phyloP scores from a whole-genome alignment of 805 yeast species.

The Starmerella riodocensis region DNA sequence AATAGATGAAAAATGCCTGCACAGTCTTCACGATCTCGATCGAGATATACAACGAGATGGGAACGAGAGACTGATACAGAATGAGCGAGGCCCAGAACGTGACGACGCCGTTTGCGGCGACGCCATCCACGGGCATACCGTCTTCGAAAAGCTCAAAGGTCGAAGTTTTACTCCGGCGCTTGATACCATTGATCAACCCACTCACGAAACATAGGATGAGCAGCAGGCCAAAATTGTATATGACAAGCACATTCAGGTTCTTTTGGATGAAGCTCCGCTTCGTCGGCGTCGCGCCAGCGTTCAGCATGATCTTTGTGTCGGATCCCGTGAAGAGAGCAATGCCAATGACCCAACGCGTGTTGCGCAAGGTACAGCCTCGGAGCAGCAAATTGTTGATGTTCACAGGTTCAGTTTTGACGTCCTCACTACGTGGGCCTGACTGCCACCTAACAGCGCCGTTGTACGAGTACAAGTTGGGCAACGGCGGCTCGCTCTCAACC shows the following conservation, averaged over 20 bases:
- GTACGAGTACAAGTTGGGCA: conserved; percentile 49
- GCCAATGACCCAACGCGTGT: conserved; percentile 67
- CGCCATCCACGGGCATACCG: conserved; percentile 40
- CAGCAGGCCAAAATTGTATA: conserved; percentile 49
- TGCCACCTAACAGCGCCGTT: conserved; percentile 26
- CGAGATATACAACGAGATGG: conserved; percentile 66
- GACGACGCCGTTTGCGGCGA: conserved; percentile 49
- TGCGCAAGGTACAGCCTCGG: conserved; percentile 62
- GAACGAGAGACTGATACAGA: conserved; percentile 64
- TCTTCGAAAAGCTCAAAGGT: conserved; percentile 47
- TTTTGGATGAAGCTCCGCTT: conserved; percentile 55
- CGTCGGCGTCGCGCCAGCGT: conserved; percentile 69
- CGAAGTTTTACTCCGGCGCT: conserved; percentile 33
- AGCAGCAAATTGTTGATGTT: conserved; percentile 52
- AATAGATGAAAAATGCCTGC: conserved; percentile 65
- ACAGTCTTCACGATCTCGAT: conserved; percentile 68
- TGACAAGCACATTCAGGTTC: conserved; percentile 55
- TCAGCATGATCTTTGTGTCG: conserved; percentile 68
- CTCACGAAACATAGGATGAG: conserved; percentile 57
- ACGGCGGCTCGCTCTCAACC: conserved; percentile 62
- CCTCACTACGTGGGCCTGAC: conserved; percentile 1
- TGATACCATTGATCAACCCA: conserved; percentile 58
- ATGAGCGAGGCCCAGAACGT: conserved; percentile 64
- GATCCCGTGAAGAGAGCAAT: conserved; percentile 59
- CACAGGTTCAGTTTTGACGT: conserved; percentile 37